A percentile compares a stretch with the other conserved stretches of the same genome.
These are phyloP conservation scores for Eucalyptus coolabah DNA, from an alignment of 345 rosid genomes.

Conservation along the genomic window DNA sequence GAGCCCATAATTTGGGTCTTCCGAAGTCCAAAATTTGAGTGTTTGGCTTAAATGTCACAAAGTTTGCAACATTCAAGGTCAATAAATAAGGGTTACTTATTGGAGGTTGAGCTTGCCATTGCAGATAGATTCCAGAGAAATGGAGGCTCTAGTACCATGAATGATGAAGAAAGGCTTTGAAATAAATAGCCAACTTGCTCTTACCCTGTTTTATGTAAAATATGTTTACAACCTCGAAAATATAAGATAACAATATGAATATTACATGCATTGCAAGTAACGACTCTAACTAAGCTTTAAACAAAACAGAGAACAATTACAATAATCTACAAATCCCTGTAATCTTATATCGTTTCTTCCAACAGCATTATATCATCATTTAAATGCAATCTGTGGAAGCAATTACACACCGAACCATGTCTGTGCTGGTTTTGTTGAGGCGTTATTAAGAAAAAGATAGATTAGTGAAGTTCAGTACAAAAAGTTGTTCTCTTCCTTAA, in stretches of 20 bases:
- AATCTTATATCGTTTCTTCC: neutral
- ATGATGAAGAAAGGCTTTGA: neutral
- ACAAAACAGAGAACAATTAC: neutral
- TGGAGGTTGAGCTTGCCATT: neutral
- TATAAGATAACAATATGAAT: neutral
- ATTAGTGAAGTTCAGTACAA: neutral
- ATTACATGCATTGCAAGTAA: neutral
- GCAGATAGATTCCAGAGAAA: neutral
- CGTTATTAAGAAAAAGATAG: neutral
- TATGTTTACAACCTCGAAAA: neutral
- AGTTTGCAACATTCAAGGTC: neutral
- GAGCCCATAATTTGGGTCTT: neutral
- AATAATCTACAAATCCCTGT: neutral
- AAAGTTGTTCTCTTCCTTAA: neutral
- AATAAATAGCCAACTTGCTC: neutral
- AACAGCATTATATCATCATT: neutral
- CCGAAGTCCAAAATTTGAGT: neutral
- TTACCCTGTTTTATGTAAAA: neutral
- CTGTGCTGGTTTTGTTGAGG: neutral
- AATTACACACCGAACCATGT: neutral
- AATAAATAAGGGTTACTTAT: neutral
- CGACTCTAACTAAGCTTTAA: neutral
- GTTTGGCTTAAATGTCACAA: neutral
- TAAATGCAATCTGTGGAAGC: neutral
- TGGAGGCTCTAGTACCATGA: neutral